phyloP scores from a whole-genome alignment of 768 basidiomycete genomes.

The Russula abietina region DNA sequence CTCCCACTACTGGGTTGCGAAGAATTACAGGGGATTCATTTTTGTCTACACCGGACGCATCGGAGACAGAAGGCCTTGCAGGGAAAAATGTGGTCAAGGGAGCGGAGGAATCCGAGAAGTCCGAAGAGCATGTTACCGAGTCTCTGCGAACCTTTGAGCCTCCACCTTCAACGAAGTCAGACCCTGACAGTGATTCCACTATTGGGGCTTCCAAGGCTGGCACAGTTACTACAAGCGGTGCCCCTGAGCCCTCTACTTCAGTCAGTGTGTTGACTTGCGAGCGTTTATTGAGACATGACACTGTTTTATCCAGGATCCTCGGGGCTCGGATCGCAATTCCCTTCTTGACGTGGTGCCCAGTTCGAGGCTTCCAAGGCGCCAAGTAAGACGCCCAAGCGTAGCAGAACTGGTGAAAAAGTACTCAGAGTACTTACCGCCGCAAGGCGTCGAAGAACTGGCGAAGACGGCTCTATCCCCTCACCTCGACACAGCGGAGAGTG shows the following conservation, averaged over 20 bases:
- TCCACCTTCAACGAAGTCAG: slow-evolving; percentile 39
- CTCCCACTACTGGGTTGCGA: slow-evolving; percentile 36
- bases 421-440: slow-evolving; percentile 68
- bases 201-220: slow-evolving; percentile 50
- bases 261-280: slow-evolving; percentile 19
- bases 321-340: slow-evolving; percentile 12
- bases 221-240: neutral
- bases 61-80: slow-evolving; percentile 49
- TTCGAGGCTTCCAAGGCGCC: slow-evolving; percentile 62
- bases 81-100: slow-evolving; percentile 27
- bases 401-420: slow-evolving; percentile 83
- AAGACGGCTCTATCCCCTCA: slow-evolving; percentile 61
- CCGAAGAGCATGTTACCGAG: neutral
- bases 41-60: slow-evolving; percentile 65
- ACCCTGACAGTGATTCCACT: slow-evolving; percentile 78
- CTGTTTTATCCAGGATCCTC: slow-evolving; percentile 6
- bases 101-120: slow-evolving; percentile 5
- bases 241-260: slow-evolving; percentile 7
- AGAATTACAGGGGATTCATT: slow-evolving; percentile 51
- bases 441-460: slow-evolving; percentile 64
- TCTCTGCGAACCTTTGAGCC: slow-evolving; percentile 3
- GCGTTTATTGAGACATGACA: neutral
- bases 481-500: slow-evolving; percentile 64
- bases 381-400: slow-evolving; percentile 55
- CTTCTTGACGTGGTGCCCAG: slow-evolving; percentile 29